phyloP scores from a whole-genome alignment of 2,329 filamentous ascomycete genomes.

The Zymoseptoria pseudotritici region DNA sequence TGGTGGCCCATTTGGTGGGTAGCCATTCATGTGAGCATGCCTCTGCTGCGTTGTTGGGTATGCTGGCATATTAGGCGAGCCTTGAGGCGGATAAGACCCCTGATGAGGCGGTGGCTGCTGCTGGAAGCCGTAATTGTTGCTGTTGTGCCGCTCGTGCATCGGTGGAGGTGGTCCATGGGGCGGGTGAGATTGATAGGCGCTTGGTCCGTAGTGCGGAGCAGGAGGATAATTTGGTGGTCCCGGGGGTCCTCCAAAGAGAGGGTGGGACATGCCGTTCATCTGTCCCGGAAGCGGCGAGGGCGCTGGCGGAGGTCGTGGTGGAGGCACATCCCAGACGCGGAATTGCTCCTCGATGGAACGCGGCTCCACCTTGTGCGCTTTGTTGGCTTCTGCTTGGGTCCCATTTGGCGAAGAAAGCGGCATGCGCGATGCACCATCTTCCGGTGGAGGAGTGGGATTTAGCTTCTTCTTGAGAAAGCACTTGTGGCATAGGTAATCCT shows the following conservation, averaged over 20 bases:
- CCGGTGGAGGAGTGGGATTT: conserved; percentile 30
- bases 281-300: conserved; percentile 8
- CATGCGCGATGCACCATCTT: conserved; percentile 16
- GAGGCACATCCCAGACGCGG: conserved; percentile 23
- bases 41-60: background rate
- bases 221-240: background rate
- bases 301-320: conserved; percentile 11
- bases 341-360: conserved; percentile 20
- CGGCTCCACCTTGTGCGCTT: conserved; percentile 3
- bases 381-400: background rate
- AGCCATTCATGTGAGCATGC: conserved; percentile 9
- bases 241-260: background rate
- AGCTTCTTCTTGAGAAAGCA: conserved; percentile 42
- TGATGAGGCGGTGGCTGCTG: conserved; percentile 13
- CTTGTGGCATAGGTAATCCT: conserved; percentile 40
- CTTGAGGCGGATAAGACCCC: conserved; percentile 7
- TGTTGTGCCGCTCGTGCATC: conserved; percentile 21
- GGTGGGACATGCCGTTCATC: conserved; percentile 4
- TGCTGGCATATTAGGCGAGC: background rate
- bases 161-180: conserved; percentile 8
- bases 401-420: conserved; percentile 9
- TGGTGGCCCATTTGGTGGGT: conserved; percentile 21
- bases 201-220: conserved; percentile 18
- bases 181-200: conserved; percentile 16
- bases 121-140: conserved; percentile 14